A percentile compares a stretch with the other conserved stretches of the same genome.
These are phyloP conservation scores for Globisporangium orthogonon DNA, from an alignment of 352 stramenopile genomes.

Conservation along the genomic window DNA sequence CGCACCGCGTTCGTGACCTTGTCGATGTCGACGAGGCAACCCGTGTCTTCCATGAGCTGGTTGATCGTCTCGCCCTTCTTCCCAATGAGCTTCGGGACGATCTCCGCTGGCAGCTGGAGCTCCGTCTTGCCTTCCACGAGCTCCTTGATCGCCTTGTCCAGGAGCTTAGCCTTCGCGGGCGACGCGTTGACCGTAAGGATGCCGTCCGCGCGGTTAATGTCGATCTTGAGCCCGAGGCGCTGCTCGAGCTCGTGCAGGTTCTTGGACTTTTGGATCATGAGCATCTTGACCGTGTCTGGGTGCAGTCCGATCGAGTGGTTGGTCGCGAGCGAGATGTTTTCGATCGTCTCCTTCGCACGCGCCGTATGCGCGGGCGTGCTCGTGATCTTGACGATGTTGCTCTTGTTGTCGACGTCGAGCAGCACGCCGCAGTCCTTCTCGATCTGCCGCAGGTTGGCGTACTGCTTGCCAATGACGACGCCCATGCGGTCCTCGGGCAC, in stretches of 20 bases:
- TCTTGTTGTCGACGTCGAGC: slow-evolving; percentile 55
- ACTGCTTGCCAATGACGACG: slow-evolving; percentile 59
- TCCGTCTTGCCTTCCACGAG: slow-evolving; percentile 47
- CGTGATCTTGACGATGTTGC: slow-evolving; percentile 49
- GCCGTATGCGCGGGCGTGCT: slow-evolving; percentile 35
- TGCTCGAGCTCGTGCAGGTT: slow-evolving; percentile 64
- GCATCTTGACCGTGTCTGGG: slow-evolving; percentile 68
- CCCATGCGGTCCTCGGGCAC: slow-evolving; percentile 62
- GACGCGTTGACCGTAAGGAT: slow-evolving; percentile 50
- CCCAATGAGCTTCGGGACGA: slow-evolving; percentile 79
- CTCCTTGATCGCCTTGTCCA: slow-evolving; percentile 51
- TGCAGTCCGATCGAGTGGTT: slow-evolving; percentile 66
- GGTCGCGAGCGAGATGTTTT: slow-evolving; percentile 65
- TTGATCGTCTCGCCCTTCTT: slow-evolving; percentile 85
- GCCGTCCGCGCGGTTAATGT: slow-evolving; percentile 65
- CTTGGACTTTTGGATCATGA: slow-evolving; percentile 73
- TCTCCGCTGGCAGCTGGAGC: slow-evolving; percentile 57
- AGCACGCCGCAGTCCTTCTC: slow-evolving; percentile 52
- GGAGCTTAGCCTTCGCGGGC: slow-evolving; percentile 36
- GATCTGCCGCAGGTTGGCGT: slow-evolving; percentile 44
- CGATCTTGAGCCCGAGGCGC: slow-evolving; percentile 49
- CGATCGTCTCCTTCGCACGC: slow-evolving; percentile 38
- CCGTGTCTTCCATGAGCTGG: slow-evolving; percentile 78
- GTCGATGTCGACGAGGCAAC: slow-evolving; percentile 70
- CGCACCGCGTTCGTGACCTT: slow-evolving; percentile 65